Percentiles rank a stretch among this genome's conserved stretches.
Evolutionary conservation across 2,329 filamentous ascomycete genomes (phyloP).

Genomic region (Escovopsis sp.): DNA sequence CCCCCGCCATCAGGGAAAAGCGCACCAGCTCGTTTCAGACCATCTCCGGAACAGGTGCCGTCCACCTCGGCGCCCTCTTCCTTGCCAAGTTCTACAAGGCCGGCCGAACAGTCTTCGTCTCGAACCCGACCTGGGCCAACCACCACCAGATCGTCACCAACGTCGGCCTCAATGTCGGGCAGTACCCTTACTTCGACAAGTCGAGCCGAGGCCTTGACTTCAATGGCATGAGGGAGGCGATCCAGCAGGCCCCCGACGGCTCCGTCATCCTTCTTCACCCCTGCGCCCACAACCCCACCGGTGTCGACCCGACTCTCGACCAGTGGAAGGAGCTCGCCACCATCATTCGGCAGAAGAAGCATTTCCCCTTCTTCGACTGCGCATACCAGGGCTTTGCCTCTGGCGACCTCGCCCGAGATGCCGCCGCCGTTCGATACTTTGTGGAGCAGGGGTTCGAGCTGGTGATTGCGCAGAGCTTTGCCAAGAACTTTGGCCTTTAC

Average conservation of each 20-base stretch:
- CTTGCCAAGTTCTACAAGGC: constrained; percentile 77
- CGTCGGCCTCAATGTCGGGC: constrained; percentile 60
- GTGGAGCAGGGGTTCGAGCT: constrained; percentile 83
- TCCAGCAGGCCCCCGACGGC: constrained; percentile 57
- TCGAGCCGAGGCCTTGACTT: constrained; percentile 85
- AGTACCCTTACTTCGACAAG: constrained; percentile 90
- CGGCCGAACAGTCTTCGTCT: constrained; percentile 71
- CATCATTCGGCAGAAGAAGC: constrained; percentile 60
- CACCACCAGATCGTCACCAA: constrained; percentile 98
- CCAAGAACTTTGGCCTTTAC: constrained; percentile 96
- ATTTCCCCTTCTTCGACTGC: constrained; percentile 97
- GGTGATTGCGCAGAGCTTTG: constrained; percentile 82
- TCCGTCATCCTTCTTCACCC: constrained; percentile 87
- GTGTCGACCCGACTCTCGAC: constrained; percentile 82
- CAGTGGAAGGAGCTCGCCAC: constrained; percentile 87
- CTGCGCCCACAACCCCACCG: constrained; percentile 96
- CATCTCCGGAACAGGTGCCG: constrained; percentile 91
- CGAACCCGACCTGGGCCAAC: constrained; percentile 94
- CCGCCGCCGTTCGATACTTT: constrained; percentile 89
- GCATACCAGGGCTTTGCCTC: constrained; percentile 98
- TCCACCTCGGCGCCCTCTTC: constrained; percentile 89
- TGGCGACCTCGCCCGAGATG: constrained; percentile 71
- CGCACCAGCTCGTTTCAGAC: constrained; percentile 75
- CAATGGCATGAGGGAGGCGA: constrained; percentile 63
- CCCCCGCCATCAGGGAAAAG: constrained; percentile 71